Conservation (phyloP, 345 rosid species). For the Acer negundo region DNA sequence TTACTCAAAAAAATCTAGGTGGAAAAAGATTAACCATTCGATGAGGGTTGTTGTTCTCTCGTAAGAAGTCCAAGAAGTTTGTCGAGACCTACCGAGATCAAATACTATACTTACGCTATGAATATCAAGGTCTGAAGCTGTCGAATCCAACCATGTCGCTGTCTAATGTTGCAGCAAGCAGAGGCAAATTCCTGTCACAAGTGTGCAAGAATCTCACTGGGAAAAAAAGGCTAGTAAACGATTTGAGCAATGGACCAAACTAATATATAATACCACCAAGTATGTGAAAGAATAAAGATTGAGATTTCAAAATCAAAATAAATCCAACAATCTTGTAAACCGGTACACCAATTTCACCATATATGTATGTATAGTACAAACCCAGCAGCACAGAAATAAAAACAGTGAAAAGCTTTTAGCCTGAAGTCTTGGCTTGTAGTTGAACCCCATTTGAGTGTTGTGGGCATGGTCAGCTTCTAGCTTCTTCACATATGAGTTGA, state of each 20-base stretch:
- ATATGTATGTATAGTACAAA: too few relatives aligned
- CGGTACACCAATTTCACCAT: background rate
- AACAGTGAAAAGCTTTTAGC: background rate
- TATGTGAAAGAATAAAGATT: background rate
- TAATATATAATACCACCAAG: background rate
- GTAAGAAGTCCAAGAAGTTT: too few relatives aligned
- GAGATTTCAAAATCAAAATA: background rate
- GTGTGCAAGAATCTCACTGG: background rate
- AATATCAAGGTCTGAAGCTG: background rate
- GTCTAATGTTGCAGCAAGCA: background rate
- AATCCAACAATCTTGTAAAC: background rate
- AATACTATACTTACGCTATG: too few relatives aligned
- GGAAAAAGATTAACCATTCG: too few relatives aligned
- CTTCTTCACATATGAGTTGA: slow-evolving; percentile 8
- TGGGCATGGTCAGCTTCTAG: slow-evolving; percentile 14
- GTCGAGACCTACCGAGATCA: too few relatives aligned
- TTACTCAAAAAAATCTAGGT: too few relatives aligned
- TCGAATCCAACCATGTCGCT: background rate
- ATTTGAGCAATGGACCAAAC: slow-evolving; percentile 2
- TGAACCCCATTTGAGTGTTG: slow-evolving; percentile 13
- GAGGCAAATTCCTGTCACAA: background rate
- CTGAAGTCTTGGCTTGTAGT: background rate
- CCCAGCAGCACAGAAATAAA: background rate
- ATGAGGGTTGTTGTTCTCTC: background rate
- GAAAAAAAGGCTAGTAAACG: background rate